These are phyloP conservation scores for Candida rishiriensis DNA, from an alignment of 805 yeast genomes.

Conservation along the genomic window DNA sequence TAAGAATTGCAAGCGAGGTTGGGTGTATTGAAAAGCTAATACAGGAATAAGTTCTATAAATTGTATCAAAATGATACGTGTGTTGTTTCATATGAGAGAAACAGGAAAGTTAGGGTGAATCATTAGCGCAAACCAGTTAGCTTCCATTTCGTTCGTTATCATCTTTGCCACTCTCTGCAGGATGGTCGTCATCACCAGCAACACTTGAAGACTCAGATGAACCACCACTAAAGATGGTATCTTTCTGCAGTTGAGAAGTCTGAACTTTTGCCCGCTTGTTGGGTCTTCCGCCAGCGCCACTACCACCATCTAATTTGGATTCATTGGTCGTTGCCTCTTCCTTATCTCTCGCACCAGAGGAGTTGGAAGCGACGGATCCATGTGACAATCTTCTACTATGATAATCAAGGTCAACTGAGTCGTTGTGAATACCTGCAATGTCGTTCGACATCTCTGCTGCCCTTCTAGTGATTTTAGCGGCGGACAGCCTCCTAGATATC, in stretches of 20 bases:
- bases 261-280: too few species aligned
- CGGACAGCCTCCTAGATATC: conserved; percentile 28
- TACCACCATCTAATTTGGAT: too few species aligned
- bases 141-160: background rate
- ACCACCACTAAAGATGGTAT: conserved; percentile 1
- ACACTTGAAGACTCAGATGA: background rate
- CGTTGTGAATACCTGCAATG: conserved; percentile 39
- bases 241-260: background rate
- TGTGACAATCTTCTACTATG: conserved; percentile 1
- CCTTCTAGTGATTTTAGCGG: conserved; percentile 35
- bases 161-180: background rate
- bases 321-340: too few species aligned
- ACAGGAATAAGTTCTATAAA: too few species aligned
- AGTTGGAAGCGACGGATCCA: background rate
- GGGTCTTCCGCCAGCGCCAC: too few species aligned
- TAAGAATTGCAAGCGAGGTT: too few species aligned
- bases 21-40: too few species aligned
- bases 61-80: too few species aligned
- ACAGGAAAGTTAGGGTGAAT: too few species aligned
- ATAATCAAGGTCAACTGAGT: conserved; percentile 13
- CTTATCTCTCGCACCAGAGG: background rate
- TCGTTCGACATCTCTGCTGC: conserved; percentile 42
- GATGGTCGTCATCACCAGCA: background rate
- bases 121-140: too few species aligned
- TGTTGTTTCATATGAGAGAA: too few species aligned